Evolutionary conservation across 2,329 filamentous ascomycete species (phyloP).

Genomic region (Didymella segeticola): DNA sequence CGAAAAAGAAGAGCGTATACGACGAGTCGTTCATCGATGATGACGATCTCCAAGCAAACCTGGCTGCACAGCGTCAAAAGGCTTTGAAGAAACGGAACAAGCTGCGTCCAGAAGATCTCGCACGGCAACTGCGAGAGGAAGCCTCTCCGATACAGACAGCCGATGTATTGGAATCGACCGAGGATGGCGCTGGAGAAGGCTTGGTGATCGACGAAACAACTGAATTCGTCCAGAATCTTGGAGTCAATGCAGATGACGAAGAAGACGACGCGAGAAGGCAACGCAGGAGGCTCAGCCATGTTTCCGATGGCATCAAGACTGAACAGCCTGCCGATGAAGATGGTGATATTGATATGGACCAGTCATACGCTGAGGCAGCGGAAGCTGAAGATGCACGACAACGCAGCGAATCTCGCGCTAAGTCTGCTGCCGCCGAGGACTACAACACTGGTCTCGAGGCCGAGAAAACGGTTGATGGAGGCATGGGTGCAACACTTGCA

Average conservation of each 20-base stretch:
- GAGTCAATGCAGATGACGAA: conserved; percentile 49
- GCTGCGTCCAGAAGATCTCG: conserved; percentile 84
- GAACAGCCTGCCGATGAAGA: conserved; percentile 54
- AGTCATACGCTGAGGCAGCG: conserved; percentile 60
- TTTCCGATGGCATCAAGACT: conserved; percentile 33
- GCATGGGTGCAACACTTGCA: conserved; percentile 81
- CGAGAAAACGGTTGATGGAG: conserved; percentile 78
- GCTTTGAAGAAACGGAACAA: conserved; percentile 93
- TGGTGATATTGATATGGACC: conserved; percentile 62
- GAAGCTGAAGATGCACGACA: conserved; percentile 55
- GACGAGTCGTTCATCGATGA: conserved; percentile 83
- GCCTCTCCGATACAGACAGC: conserved; percentile 55
- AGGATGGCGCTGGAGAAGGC: conserved; percentile 65
- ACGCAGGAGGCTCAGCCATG: conserved; percentile 49
- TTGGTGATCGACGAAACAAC: conserved; percentile 95
- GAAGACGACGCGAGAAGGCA: conserved; percentile 56
- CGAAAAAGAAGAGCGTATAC: conserved; percentile 69
- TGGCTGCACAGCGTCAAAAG: conserved; percentile 81
- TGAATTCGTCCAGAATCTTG: conserved; percentile 88
- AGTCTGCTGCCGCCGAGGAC: conserved; percentile 58
- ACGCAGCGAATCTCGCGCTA: conserved; percentile 39
- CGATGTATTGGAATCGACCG: conserved; percentile 65
- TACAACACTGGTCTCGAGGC: conserved; percentile 79
- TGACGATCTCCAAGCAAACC: conserved; percentile 85
- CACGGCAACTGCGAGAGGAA: conserved; percentile 76